These are phyloP conservation scores for Neonothopanus nambi DNA, from an alignment of 1,284 basidiomycete species.

Conservation along the genomic window DNA sequence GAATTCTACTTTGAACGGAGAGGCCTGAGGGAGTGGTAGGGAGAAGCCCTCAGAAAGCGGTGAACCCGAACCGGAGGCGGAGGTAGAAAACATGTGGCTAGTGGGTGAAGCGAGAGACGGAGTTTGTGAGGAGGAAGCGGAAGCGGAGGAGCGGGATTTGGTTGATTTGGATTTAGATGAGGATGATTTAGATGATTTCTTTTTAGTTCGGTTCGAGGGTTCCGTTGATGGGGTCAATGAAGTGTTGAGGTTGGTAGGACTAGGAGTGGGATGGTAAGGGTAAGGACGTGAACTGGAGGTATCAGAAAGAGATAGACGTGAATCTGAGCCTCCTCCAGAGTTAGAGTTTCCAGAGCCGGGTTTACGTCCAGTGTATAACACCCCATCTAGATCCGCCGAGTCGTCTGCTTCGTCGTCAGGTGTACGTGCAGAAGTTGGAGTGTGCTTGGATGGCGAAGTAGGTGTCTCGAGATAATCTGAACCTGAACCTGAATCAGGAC, in stretches of 20 bases:
- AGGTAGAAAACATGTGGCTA: too few relatives aligned
- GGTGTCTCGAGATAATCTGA: too few relatives aligned
- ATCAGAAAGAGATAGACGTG: conserved; percentile 43
- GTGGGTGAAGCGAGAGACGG: conserved; percentile 31
- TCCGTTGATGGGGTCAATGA: conserved; percentile 17
- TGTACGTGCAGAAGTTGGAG: conserved; percentile 16
- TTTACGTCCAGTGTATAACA: conserved; percentile 46
- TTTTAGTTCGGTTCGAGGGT: conserved; percentile 9
- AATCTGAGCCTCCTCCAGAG: conserved; percentile 50
- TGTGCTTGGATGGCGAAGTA: conserved; percentile 31
- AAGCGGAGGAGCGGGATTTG: conserved; percentile 26
- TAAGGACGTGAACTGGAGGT: conserved; percentile 51
- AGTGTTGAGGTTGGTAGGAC: conserved; percentile 14
- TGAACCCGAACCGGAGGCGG: too few relatives aligned
- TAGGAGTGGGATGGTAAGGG: conserved; percentile 15
- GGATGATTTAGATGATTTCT: conserved; percentile 3
- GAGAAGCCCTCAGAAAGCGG: too few relatives aligned
- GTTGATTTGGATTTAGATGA: conserved; percentile 27
- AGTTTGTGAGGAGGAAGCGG: conserved; percentile 28
- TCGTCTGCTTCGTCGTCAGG: conserved; percentile 44
- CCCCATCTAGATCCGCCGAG: conserved; percentile 61
- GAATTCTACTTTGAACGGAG: too few relatives aligned
- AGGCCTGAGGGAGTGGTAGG: too few relatives aligned
- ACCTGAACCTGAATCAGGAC: too few relatives aligned
- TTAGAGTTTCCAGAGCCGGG: conserved; percentile 27